These are phyloP conservation scores for Tylopilus plumbeoviolaceoides DNA, from an alignment of 768 basidiomycete species.

Conservation along the genomic window DNA sequence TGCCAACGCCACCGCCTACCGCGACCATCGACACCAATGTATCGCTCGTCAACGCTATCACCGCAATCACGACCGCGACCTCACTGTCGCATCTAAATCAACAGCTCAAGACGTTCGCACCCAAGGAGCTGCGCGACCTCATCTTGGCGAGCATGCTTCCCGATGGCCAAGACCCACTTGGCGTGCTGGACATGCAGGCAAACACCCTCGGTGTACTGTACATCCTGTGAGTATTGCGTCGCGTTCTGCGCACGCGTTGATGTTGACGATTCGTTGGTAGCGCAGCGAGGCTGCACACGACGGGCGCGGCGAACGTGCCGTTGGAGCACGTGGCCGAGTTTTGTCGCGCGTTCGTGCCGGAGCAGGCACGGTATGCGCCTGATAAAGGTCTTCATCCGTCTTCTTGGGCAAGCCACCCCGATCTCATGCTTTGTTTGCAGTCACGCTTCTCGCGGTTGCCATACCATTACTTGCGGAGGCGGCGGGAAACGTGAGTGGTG, in stretches of 20 bases:
- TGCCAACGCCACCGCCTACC: background rate
- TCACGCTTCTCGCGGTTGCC: conserved; percentile 61
- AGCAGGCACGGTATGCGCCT: conserved; percentile 61
- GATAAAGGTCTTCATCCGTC: conserved; percentile 50
- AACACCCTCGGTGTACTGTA: conserved; percentile 67
- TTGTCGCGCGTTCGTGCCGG: conserved; percentile 57
- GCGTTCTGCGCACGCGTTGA: background rate
- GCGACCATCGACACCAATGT: conserved; percentile 4
- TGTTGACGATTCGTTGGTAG: conserved; percentile 29
- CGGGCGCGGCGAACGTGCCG: conserved; percentile 37
- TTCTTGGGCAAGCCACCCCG: background rate
- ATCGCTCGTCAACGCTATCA: conserved; percentile 40
- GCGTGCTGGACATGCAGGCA: conserved; percentile 46
- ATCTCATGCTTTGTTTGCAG: conserved; percentile 33
- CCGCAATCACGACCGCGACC: conserved; percentile 43
- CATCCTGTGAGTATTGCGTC: conserved; percentile 55
- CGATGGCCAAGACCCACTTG: conserved; percentile 66
- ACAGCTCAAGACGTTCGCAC: conserved; percentile 41
- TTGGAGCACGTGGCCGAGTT: conserved; percentile 49
- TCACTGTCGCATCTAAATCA: conserved; percentile 38
- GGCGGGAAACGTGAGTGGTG: conserved; percentile 47
- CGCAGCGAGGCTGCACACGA: conserved; percentile 51
- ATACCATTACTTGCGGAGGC: conserved; percentile 50
- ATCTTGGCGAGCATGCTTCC: conserved; percentile 51
- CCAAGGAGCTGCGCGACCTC: conserved; percentile 56